These are phyloP conservation scores for Oryza rufipogon DNA, from an alignment of 176 grass and related monocot genomes.

Conservation along the genomic window DNA sequence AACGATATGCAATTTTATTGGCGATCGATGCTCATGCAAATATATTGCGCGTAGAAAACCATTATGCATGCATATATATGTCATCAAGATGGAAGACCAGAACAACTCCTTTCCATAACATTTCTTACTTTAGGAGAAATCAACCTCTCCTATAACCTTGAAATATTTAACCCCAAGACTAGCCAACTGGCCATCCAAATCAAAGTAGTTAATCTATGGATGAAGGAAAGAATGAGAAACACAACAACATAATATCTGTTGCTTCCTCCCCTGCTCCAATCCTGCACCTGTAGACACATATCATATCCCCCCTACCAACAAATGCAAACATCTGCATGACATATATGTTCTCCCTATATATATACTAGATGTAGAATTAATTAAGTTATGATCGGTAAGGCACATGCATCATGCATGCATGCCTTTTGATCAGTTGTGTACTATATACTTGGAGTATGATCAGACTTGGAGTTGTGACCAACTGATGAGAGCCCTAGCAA, in stretches of 20 bases:
- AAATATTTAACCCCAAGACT: conserved; percentile 4
- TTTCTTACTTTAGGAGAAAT: not conserved
- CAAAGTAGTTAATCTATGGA: conserved; percentile 11
- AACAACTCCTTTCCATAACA: not conserved
- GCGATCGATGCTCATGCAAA: no score
- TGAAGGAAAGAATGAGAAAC: conserved; percentile 12
- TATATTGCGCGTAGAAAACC: no score
- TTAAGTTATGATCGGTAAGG: not conserved
- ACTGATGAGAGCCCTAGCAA: not conserved
- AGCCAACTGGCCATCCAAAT: not conserved
- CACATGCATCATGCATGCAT: not conserved
- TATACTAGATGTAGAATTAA: not conserved
- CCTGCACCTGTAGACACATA: not conserved
- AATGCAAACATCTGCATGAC: not conserved
- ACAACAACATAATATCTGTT: conserved; percentile 35
- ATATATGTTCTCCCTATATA: not conserved
- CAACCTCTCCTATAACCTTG: not conserved
- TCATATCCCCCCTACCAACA: no score
- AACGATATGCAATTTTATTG: no score
- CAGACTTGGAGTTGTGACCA: not conserved
- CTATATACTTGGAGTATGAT: not conserved
- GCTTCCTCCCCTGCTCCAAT: conserved; percentile 5
- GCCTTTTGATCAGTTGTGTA: not conserved
- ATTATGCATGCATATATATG: no score
- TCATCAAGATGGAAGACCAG: not conserved